Evolutionary conservation across 1,284 basidiomycete genomes (phyloP).

Genomic region (Heterobasidion annosum): DNA sequence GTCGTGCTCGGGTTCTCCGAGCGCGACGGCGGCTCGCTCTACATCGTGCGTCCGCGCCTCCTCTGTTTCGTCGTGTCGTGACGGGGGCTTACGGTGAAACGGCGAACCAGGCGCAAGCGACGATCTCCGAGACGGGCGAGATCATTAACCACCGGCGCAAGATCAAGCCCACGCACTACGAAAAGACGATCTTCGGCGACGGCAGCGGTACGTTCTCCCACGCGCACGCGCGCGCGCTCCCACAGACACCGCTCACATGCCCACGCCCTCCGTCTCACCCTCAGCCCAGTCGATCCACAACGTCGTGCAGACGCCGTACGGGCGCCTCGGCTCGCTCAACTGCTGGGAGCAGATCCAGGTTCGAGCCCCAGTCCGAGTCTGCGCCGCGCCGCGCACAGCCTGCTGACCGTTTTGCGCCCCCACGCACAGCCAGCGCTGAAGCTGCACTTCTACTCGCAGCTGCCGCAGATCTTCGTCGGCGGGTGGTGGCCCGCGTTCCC

Average conservation of each 20-base stretch:
- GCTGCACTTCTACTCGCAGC: not conserved
- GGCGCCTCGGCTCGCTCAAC: slow-evolving; percentile 1
- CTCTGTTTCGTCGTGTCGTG: no score
- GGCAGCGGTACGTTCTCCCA: not conserved
- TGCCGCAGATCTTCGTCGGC: not conserved
- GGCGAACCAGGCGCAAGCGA: not conserved
- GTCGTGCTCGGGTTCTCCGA: not conserved
- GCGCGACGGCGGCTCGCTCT: not conserved
- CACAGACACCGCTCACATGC: no score
- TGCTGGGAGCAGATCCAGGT: not conserved
- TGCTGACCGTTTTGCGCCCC: no score
- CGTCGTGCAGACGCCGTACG: not conserved
- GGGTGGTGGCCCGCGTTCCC: not conserved
- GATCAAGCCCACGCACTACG: not conserved
- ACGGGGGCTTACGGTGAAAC: no score
- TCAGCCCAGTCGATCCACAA: not conserved
- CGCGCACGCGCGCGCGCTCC: no score
- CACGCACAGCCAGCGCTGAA: not conserved
- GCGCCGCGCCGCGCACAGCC: not conserved
- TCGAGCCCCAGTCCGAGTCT: not conserved
- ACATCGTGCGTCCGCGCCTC: not conserved
- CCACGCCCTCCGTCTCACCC: not conserved
- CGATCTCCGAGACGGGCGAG: not conserved
- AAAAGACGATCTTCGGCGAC: slow-evolving; percentile 1
- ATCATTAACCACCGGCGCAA: not conserved